Conservation (phyloP, 1,284 basidiomycete species). For the Ustilago loliicola region DNA sequence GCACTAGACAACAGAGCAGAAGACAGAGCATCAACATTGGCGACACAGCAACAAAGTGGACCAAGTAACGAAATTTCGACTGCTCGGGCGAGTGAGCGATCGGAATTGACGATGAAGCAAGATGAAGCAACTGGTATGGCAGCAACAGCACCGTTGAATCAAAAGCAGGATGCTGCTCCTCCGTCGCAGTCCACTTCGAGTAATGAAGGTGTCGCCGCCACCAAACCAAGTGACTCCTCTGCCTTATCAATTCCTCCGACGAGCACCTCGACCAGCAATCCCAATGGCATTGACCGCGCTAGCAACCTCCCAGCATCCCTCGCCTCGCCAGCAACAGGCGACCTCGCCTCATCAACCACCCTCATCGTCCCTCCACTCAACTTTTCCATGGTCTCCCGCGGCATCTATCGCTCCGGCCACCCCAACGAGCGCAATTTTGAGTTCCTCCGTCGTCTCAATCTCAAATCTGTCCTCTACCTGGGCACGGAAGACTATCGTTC, state of each 20-base stretch:
- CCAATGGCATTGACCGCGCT: slow-evolving; percentile 2
- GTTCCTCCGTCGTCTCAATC: slow-evolving; percentile 62
- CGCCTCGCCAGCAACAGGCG: slow-evolving; percentile 4
- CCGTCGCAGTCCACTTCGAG: not conserved
- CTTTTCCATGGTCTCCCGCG: slow-evolving; percentile 67
- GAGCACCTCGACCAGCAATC: not conserved
- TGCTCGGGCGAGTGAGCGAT: not conserved
- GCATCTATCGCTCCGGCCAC: slow-evolving; percentile 67
- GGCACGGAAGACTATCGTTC: slow-evolving; percentile 66
- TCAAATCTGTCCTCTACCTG: slow-evolving; percentile 65
- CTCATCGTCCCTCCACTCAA: slow-evolving; percentile 68
- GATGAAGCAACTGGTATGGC: not conserved
- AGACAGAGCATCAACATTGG: not conserved
- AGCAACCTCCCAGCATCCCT: not conserved
- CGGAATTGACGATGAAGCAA: not conserved
- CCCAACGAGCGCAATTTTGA: slow-evolving; percentile 69
- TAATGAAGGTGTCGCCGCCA: not conserved
- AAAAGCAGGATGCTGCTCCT: not conserved
- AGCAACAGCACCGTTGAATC: not conserved
- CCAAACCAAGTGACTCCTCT: not conserved
- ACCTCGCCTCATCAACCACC: slow-evolving; percentile 16
- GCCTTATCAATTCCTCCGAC: not conserved
- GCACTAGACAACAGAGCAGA: not conserved
- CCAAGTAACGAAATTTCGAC: not conserved
- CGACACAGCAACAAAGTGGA: not conserved